Evolutionary conservation across 371 early-diverging fungal species (phyloP).

Genomic region (Enterocytospora artemiae): DNA sequence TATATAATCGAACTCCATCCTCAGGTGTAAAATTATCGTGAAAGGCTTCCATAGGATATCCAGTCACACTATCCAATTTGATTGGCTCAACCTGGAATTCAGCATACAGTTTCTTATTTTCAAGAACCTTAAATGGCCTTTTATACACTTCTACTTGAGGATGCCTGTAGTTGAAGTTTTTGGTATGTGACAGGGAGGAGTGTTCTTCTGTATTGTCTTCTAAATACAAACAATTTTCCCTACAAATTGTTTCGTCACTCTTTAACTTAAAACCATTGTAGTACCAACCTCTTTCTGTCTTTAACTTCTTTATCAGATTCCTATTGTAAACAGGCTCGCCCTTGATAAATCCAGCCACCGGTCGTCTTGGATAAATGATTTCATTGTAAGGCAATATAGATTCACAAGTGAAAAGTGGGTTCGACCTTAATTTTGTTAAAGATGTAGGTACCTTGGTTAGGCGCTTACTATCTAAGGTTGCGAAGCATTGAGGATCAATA

Average conservation of each 20-base stretch:
- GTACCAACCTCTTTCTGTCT: conserved; percentile 27
- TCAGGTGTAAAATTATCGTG: conserved; percentile 37
- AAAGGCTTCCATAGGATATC: conserved; percentile 24
- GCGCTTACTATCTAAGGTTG: conserved; percentile 24
- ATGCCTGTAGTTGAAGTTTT: too few species aligned
- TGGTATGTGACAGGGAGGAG: too few species aligned
- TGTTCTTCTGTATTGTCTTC: too few species aligned
- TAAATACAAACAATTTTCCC: background rate
- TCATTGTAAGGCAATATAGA: conserved; percentile 11
- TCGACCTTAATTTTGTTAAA: conserved; percentile 32
- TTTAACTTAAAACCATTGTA: conserved; percentile 24
- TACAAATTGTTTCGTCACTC: background rate
- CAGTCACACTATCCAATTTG: conserved; percentile 16
- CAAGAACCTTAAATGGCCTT: conserved; percentile 19
- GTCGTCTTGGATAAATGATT: conserved; percentile 31
- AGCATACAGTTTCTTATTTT: conserved; percentile 29
- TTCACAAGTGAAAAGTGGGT: conserved; percentile 40
- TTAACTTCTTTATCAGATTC: conserved; percentile 26
- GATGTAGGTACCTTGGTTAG: conserved; percentile 25
- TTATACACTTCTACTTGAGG: background rate
- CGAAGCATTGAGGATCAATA: conserved; percentile 9
- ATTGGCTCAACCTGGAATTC: conserved; percentile 35
- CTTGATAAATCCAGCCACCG: conserved; percentile 18
- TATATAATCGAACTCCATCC: conserved; percentile 38
- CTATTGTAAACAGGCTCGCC: conserved; percentile 28